phyloP scores from a whole-genome alignment of 352 stramenopile genomes.

The Phytophthora sansomeana region DNA sequence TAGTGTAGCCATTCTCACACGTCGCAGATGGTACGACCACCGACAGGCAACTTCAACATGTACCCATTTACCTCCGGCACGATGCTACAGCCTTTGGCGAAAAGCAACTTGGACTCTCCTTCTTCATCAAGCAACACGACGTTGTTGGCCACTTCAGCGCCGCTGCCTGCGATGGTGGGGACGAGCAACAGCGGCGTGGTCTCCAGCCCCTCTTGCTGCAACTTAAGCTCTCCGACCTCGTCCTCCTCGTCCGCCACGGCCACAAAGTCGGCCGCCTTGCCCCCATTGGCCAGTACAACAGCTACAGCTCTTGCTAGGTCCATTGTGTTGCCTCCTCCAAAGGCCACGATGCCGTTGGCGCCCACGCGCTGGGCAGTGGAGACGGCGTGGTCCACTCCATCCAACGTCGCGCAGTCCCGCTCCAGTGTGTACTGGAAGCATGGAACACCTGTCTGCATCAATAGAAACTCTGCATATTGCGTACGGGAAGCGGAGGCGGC shows the following conservation, averaged over 20 bases:
- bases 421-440: conserved; percentile 82
- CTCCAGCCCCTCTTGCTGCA: conserved; percentile 32
- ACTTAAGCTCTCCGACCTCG: conserved; percentile 15
- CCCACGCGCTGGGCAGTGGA: conserved; percentile 67
- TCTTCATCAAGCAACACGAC: conserved; percentile 75
- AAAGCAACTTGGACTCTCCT: conserved; percentile 62
- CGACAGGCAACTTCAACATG: conserved; percentile 26
- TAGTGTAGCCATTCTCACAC: conserved; percentile 14
- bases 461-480: conserved; percentile 76
- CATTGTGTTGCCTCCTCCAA: conserved; percentile 71
- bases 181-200: conserved; percentile 59
- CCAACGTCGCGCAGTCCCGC: conserved; percentile 69
- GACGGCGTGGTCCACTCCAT: conserved; percentile 59
- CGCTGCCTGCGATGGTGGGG: conserved; percentile 63
- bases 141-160: conserved; percentile 59
- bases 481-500: conserved; percentile 56
- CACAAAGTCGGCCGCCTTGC: conserved; percentile 45
- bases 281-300: conserved; percentile 58
- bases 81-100: conserved; percentile 48
- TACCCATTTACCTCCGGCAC: conserved; percentile 47
- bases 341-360: conserved; percentile 72
- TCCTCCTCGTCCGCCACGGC: conserved; percentile 12
- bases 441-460: conserved; percentile 72
- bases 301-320: conserved; percentile 69
- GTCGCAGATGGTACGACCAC: conserved; percentile 5